Conservation (phyloP, 805 yeast genomes). For the Lachancea dasiensis region DNA sequence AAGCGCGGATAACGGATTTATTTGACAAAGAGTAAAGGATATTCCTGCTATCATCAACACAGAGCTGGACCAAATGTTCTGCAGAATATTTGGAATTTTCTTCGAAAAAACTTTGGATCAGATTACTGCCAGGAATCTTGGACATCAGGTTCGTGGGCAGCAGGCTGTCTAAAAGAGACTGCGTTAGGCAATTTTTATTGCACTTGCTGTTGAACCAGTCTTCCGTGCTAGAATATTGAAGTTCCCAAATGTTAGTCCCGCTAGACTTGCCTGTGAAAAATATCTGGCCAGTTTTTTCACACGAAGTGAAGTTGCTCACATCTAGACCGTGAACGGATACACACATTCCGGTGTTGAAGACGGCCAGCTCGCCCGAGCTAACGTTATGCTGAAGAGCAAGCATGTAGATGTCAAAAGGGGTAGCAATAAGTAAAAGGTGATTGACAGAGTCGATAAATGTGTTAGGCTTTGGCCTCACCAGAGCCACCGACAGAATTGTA, state of each 20-base stretch:
- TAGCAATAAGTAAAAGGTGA: constrained; percentile 67
- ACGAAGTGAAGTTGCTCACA: constrained; percentile 54
- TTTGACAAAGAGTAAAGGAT: constrained; percentile 78
- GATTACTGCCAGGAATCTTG: constrained; percentile 34
- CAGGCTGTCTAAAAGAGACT: constrained; percentile 49
- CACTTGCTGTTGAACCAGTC: constrained; percentile 85
- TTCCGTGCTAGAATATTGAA: constrained; percentile 74
- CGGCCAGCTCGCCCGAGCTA: constrained; percentile 46
- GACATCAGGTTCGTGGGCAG: constrained; percentile 39
- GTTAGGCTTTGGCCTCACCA: constrained; percentile 76
- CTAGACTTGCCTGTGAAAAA: constrained; percentile 80
- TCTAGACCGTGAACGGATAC: constrained; percentile 75
- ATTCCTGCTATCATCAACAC: constrained; percentile 70
- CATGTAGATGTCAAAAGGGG: constrained; percentile 72
- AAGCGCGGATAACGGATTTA: constrained; percentile 74
- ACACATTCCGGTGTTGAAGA: constrained; percentile 77
- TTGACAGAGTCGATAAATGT: constrained; percentile 76
- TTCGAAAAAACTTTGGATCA: constrained; percentile 33
- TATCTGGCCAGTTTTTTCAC: constrained; percentile 65
- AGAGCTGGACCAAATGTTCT: constrained; percentile 59
- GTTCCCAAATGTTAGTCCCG: constrained; percentile 78
- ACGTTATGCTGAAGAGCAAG: constrained; percentile 57
- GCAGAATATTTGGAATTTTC: constrained; percentile 34
- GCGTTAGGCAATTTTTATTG: constrained; percentile 76
- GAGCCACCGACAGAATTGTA: constrained; percentile 65